Evolutionary conservation across 495 filamentous ascomycete genomes (phyloP), one percentile per base, ranked within the genome.

Genomic region (Penicillium daleae): DNA sequence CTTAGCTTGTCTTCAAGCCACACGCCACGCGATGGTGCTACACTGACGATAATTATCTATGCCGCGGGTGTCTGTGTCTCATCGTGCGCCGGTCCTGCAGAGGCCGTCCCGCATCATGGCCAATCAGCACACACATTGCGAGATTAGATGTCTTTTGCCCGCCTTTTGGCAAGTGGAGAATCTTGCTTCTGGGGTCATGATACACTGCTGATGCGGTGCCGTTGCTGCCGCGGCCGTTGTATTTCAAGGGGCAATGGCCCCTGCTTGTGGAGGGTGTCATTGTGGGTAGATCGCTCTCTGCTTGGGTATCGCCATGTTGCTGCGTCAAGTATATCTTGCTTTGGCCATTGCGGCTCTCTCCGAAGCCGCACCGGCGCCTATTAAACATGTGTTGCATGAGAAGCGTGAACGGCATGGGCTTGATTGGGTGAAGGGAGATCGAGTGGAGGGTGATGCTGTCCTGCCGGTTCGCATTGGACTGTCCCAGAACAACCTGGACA

Each of bases 311-410:
- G 54, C 24, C 8, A 71, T 71, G 69, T 51, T 67, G 31, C 8
- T 70, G n/a, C 62, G 55, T 77, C 80, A 52, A 63, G 27, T 65
- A 10, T 62, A 48, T 58, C 51, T 64, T 46, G 61, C 66, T 22
- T 42, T 74, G 61, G 67, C 72, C 46, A 55, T 78, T 51, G 70
- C 68, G 29, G 68, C 69, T 49, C 46, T 76, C 19, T 57, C 65
- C 31, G 67, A 55, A 35, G 74, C 76, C 31, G 68, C 64, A 15
- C 77, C 77, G n/a, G 61, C 72, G 32, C 60, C 77, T 0, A 48
- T 66, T 40, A 78, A 73, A 50, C 76, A 80, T 75, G 75, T 76
- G 24, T 59, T 80, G 39, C 77, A 80, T 56, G 77, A 80, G 58
- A 75, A 78, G 62, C 71, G 77, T 22, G 49, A 64, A 12, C 31